phyloP scores from a whole-genome alignment of 306 rosid genomes.

The Gastrolobium villosum region DNA sequence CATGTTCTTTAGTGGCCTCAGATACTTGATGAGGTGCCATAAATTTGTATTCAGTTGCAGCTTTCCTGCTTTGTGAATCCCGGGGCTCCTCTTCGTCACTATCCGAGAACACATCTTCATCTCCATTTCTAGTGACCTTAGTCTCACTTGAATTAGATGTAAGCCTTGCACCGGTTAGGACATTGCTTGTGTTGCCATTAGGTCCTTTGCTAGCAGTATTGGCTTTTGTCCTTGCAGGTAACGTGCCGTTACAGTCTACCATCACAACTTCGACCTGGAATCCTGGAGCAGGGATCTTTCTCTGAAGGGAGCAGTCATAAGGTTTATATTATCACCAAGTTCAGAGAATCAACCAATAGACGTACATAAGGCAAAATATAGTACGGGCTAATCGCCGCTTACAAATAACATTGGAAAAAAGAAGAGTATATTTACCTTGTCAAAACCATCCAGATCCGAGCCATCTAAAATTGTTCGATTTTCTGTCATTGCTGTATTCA shows the following conservation, averaged over 20 bases:
- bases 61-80: constrained; percentile 46
- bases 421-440: constrained; percentile 66
- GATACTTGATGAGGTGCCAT: constrained; percentile 57
- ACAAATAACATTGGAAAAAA: constrained; percentile 20
- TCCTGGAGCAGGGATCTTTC: constrained; percentile 88
- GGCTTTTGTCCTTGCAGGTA: constrained; percentile 55
- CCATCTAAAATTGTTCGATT: constrained; percentile 64
- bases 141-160: constrained; percentile 52
- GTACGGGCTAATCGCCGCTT: background rate
- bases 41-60: constrained; percentile 43
- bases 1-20: constrained; percentile 47
- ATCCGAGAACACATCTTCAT: constrained; percentile 90
- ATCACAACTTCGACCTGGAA: constrained; percentile 87
- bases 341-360: constrained; percentile 21
- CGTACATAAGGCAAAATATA: constrained; percentile 12
- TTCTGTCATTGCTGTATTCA: constrained; percentile 83
- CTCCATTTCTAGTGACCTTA: constrained; percentile 56
- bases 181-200: constrained; percentile 49
- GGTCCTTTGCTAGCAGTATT: constrained; percentile 62
- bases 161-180: constrained; percentile 41
- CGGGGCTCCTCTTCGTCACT: constrained; percentile 77
- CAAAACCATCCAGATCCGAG: constrained; percentile 88
- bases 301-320: constrained; percentile 61
- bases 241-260: constrained; percentile 75
- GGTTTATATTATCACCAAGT: constrained; percentile 36